phyloP scores from a whole-genome alignment of 352 stramenopile genomes.

The Globisporangium nodosum region DNA sequence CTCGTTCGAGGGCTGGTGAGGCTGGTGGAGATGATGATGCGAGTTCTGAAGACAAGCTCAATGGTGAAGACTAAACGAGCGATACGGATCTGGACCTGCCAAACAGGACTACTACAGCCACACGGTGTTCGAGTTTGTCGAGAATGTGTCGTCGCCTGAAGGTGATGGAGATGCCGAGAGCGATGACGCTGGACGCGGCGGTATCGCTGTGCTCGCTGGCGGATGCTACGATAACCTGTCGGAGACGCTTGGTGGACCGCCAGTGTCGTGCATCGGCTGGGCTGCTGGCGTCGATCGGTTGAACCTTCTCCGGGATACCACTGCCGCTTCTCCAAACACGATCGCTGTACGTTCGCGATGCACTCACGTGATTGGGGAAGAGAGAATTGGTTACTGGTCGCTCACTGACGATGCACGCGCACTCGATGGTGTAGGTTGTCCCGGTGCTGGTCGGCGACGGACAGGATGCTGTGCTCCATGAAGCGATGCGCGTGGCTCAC shows the following conservation, averaged over 20 bases:
- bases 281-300: constrained; percentile 81
- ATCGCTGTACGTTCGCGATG: constrained; percentile 35
- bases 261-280: constrained; percentile 74
- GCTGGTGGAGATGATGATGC: constrained; percentile 1
- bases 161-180: constrained; percentile 7
- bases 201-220: constrained; percentile 77
- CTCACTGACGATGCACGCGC: too few relatives aligned
- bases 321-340: constrained; percentile 15
- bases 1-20: constrained; percentile 79
- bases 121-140: constrained; percentile 88
- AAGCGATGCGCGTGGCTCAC: constrained; percentile 60
- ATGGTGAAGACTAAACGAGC: too few relatives aligned
- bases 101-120: constrained; percentile 86
- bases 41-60: background rate
- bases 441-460: constrained; percentile 45
- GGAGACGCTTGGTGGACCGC: constrained; percentile 55
- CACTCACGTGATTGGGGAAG: background rate
- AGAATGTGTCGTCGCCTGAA: constrained; percentile 19
- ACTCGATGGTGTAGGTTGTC: constrained; percentile 37
- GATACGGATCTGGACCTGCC: background rate
- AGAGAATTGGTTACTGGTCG: background rate
- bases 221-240: constrained; percentile 80
- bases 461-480: constrained; percentile 41
- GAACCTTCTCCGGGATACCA: constrained; percentile 44
- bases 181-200: constrained; percentile 17